Evolutionary conservation across 345 rosid genomes (phyloP).

Genomic region (Camelina sativa): DNA sequence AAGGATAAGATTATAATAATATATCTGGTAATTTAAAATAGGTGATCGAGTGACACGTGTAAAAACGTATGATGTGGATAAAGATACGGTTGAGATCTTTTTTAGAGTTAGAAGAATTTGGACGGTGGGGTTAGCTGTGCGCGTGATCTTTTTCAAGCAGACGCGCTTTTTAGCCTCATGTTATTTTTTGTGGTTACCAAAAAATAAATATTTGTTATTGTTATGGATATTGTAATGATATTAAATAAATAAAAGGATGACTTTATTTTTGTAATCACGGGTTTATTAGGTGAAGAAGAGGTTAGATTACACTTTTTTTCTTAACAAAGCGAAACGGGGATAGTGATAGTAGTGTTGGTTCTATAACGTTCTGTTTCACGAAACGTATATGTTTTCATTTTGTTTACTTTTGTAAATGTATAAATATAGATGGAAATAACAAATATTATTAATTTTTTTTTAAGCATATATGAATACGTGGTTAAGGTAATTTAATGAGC

Average conservation of each 20-base stretch:
- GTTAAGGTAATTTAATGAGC: too few species aligned
- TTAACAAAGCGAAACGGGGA: constrained; percentile 19
- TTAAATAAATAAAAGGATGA: too few species aligned
- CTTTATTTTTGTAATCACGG: constrained; percentile 26
- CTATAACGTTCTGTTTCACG: constrained; percentile 9
- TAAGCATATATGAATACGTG: too few species aligned
- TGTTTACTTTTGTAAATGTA: neutral
- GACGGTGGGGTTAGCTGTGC: constrained; percentile 52
- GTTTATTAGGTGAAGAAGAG: constrained; percentile 1
- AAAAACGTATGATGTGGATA: constrained; percentile 8
- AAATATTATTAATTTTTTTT: neutral
- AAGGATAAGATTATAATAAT: constrained; percentile 48
- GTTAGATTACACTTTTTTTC: neutral
- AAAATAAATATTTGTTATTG: neutral
- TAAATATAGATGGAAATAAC: neutral
- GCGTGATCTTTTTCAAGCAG: constrained; percentile 47
- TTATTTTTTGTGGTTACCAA: constrained; percentile 25
- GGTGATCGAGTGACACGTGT: constrained; percentile 46
- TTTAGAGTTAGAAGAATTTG: constrained; percentile 41
- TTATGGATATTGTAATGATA: neutral
- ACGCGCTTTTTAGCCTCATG: constrained; percentile 41
- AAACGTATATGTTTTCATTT: constrained; percentile 16
- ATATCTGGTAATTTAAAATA: neutral
- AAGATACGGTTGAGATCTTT: constrained; percentile 56
- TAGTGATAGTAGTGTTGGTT: constrained; percentile 1